phyloP scores from a whole-genome alignment of 1,139 yeast genomes.

The Petasospora rhodanensis region DNA sequence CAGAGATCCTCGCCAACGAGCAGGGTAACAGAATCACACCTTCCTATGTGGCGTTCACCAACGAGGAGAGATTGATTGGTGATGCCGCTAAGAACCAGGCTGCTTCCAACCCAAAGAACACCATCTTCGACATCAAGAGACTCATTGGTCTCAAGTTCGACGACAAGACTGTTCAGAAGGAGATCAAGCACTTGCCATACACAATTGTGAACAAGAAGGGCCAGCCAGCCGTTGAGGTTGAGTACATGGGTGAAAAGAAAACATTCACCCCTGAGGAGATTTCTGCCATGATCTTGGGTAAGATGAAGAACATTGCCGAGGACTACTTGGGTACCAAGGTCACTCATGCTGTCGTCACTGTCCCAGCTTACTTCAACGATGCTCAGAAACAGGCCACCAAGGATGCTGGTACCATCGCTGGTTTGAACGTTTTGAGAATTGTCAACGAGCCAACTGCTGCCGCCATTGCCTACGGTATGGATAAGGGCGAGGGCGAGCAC shows the following conservation, averaged over 20 bases:
- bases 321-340: slow-evolving; percentile 90
- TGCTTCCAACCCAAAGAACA: slow-evolving; percentile 94
- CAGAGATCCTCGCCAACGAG: slow-evolving; percentile 96
- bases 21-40: slow-evolving; percentile 99
- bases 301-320: slow-evolving; percentile 99
- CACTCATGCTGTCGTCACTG: slow-evolving; percentile 95
- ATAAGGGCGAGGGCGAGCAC: slow-evolving; percentile 81
- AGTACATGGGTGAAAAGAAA: slow-evolving; percentile 89
- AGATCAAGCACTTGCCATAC: slow-evolving; percentile 96
- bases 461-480: slow-evolving; percentile 98
- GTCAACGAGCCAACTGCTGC: slow-evolving; percentile 99
- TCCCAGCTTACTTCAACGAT: slow-evolving; percentile 98
- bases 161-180: slow-evolving; percentile 92
- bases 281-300: slow-evolving; percentile 94
- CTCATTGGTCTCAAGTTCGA: slow-evolving; percentile 93
- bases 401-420: slow-evolving; percentile 99
- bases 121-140: slow-evolving; percentile 98
- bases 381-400: slow-evolving; percentile 99
- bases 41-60: slow-evolving; percentile 97
- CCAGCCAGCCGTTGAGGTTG: slow-evolving; percentile 91
- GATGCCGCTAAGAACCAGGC: slow-evolving; percentile 99
- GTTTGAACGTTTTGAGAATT: slow-evolving; percentile 95
- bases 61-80: slow-evolving; percentile 97
- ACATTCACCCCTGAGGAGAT: slow-evolving; percentile 96
- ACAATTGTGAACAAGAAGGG: slow-evolving; percentile 84